Base-by-base conservation (phyloP, 2,329 filamentous ascomycete genomes). In the Cladosporium austrohemisphaericum region DNA sequence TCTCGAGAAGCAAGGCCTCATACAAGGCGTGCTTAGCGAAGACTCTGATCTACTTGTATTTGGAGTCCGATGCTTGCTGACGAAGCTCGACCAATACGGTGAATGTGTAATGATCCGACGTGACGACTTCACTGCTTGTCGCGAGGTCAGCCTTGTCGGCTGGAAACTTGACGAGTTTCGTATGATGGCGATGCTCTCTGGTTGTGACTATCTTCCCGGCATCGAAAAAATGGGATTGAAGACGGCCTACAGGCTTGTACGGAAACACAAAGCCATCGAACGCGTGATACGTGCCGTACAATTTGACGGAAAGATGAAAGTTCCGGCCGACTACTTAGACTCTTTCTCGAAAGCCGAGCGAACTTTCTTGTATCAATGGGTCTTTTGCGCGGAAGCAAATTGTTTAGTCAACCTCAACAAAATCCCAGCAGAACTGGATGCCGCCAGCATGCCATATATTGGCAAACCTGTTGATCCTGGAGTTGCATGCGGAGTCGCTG, bases 1-100 rank as follows among this genome's bases (percentile, higher is more conserved):
- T 64, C 77, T 98, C 29, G 93, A 98, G 69, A 83, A 84, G 41
- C 80, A 88, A 52, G 92, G 92, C 1, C 74, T 91, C 43, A 86
- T 96, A 59, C 75, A 84, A 58, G 94, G 89, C 20, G 95, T 98
- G 55, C 73, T 98, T 28, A 96, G 93, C 0, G 93, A 98, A 65
- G 93, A 98, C 67, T 98, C 93, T 0, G 93, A 98, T 71, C 75
- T 98, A 50, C 74, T 98, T 26, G 93, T 98, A 0, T 98, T 98
- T 60, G 93, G 93, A 13, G 91, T 91, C 19, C 92, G 89, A 68
- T 81, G 88, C 46, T 77, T 98, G 10, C 73, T 98, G 52, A 97
- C 93, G 4, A 98, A 98, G 68, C 77, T 98, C 45, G 92, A 96
- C 61, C 86, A 94, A 66, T 89, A 95, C 58, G 93, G 93, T 40